Conservation (phyloP, 2,329 filamentous ascomycete species). For the Pseudogymnoascus sp. region DNA sequence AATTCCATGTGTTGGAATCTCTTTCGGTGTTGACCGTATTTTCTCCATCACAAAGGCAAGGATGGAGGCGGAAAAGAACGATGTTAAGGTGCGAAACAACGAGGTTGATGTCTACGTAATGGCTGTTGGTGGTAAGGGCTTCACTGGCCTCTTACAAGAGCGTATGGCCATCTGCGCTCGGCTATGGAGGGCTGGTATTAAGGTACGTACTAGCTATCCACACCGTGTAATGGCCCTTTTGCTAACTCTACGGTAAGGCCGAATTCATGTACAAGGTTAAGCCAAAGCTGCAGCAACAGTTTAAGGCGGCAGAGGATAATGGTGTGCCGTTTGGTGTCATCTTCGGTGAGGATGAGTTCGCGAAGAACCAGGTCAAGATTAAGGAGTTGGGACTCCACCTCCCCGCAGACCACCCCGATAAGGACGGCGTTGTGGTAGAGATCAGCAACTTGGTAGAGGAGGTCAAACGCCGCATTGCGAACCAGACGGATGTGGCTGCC, state of each 20-base stretch:
- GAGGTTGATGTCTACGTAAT: slow-evolving; percentile 91
- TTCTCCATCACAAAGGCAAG: slow-evolving; percentile 83
- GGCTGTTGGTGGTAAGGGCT: slow-evolving; percentile 84
- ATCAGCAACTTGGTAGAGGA: slow-evolving; percentile 54
- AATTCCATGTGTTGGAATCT: slow-evolving; percentile 85
- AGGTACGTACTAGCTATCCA: slow-evolving; percentile 38
- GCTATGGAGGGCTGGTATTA: slow-evolving; percentile 83
- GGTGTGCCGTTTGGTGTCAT: slow-evolving; percentile 82
- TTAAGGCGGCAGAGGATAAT: slow-evolving; percentile 76
- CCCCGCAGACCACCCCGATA: slow-evolving; percentile 74
- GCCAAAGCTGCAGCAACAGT: slow-evolving; percentile 80
- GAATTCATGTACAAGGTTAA: slow-evolving; percentile 88
- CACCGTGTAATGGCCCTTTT: background rate
- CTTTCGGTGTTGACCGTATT: slow-evolving; percentile 91
- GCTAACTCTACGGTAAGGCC: slow-evolving; percentile 38
- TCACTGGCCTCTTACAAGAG: slow-evolving; percentile 70
- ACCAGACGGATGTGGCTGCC: slow-evolving; percentile 26
- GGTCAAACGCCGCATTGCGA: slow-evolving; percentile 43
- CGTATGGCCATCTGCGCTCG: slow-evolving; percentile 69
- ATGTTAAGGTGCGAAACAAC: slow-evolving; percentile 50
- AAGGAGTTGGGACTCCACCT: slow-evolving; percentile 69
- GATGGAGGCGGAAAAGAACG: slow-evolving; percentile 51
- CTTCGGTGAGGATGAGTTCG: slow-evolving; percentile 82
- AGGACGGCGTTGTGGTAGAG: slow-evolving; percentile 72
- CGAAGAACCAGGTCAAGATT: slow-evolving; percentile 73